These are phyloP conservation scores for Ceratobasidium sp. DNA, from an alignment of 1,284 basidiomycete species.

Conservation along the genomic window DNA sequence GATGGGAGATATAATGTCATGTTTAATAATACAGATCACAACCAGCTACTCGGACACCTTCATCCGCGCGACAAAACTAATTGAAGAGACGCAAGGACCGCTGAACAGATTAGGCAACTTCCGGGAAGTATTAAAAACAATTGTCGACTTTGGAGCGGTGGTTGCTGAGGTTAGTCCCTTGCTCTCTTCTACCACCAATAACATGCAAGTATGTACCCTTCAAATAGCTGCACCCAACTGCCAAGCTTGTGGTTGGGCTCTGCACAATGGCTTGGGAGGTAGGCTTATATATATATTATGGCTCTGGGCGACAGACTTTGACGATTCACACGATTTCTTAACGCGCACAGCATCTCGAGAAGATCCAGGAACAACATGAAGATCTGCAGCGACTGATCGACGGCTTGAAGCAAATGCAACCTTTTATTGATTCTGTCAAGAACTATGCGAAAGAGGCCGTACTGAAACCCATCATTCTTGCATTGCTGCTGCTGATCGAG, in stretches of 20 bases:
- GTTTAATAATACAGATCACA: too few relatives aligned
- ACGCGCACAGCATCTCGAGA: neutral
- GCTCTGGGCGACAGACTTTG: neutral
- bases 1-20: too few relatives aligned
- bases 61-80: too few relatives aligned
- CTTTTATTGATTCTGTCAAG: neutral
- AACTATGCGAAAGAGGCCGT: neutral
- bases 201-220: too few relatives aligned
- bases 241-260: neutral
- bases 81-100: too few relatives aligned
- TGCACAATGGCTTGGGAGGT: slow-evolving; percentile 9
- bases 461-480: neutral
- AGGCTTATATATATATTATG: neutral
- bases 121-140: neutral
- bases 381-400: neutral
- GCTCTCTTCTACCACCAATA: too few relatives aligned
- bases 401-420: neutral
- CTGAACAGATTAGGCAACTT: neutral
- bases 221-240: slow-evolving; percentile 1
- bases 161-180: neutral
- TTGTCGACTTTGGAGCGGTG: neutral
- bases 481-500: slow-evolving; percentile 13
- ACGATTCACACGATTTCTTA: neutral
- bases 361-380: neutral
- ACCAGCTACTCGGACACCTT: too few relatives aligned